A percentile compares a stretch with the other conserved stretches of the same genome.
phyloP scores from a whole-genome alignment of 768 basidiomycete species.

The Mycena pura region DNA sequence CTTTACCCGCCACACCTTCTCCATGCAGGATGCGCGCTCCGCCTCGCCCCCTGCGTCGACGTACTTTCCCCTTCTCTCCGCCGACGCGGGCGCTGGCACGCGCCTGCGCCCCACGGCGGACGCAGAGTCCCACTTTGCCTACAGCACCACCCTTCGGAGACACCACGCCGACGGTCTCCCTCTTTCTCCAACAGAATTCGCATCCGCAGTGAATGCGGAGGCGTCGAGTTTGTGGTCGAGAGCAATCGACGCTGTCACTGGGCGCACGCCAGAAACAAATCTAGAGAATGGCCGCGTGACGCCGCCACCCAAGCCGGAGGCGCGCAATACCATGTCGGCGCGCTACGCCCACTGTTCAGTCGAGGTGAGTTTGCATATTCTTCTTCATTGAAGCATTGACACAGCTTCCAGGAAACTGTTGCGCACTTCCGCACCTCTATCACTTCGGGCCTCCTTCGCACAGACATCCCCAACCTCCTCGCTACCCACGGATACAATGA shows the following conservation, averaged over 20 bases:
- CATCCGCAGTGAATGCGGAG: constrained; percentile 54
- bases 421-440: constrained; percentile 71
- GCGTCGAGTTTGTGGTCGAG: constrained; percentile 60
- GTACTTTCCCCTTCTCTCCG: constrained; percentile 71
- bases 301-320: constrained; percentile 38
- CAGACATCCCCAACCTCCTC: constrained; percentile 68
- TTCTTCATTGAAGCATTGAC: not conserved
- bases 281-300: constrained; percentile 50
- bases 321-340: constrained; percentile 66
- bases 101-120: constrained; percentile 66
- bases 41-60: constrained; percentile 82
- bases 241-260: constrained; percentile 46
- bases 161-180: constrained; percentile 62
- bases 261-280: constrained; percentile 36
- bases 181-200: constrained; percentile 53
- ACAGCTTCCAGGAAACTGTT: constrained; percentile 68
- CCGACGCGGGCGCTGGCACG: constrained; percentile 48
- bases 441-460: constrained; percentile 64
- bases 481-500: constrained; percentile 89
- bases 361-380: constrained; percentile 53
- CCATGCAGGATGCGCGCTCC: constrained; percentile 38
- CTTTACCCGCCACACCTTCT: constrained; percentile 33
- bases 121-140: constrained; percentile 79
- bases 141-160: constrained; percentile 79
- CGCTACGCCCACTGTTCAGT: constrained; percentile 71